phyloP scores from a whole-genome alignment of 140 eudicot species.

The Oenanthe javanica region DNA sequence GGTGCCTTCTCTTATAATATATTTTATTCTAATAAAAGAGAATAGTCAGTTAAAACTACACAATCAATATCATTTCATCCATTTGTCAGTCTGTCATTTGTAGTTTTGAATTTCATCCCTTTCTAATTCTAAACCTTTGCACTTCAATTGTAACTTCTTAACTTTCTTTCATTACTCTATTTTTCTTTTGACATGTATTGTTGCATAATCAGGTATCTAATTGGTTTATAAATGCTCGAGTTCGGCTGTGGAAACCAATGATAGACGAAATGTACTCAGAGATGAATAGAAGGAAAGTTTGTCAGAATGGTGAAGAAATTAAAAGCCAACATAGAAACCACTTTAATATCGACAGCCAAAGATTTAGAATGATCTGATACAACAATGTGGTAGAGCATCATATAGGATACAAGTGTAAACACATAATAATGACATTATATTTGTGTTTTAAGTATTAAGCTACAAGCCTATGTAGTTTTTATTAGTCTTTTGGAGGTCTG shows the following conservation, averaged over 20 bases:
- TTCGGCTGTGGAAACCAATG: conserved; percentile 93
- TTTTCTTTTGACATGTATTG: not conserved
- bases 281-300: conserved; percentile 65
- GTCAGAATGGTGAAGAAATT: conserved; percentile 31
- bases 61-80: no score
- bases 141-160: not conserved
- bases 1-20: no score
- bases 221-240: conserved; percentile 95
- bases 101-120: no score
- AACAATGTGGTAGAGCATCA: not conserved
- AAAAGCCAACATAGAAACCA: conserved; percentile 24
- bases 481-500: not conserved
- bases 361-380: conserved; percentile 27
- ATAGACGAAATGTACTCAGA: conserved; percentile 91
- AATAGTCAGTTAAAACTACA: no score
- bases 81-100: no score
- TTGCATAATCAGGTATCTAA: conserved; percentile 59
- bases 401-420: conserved; percentile 1
- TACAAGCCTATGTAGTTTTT: not conserved
- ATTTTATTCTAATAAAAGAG: no score
- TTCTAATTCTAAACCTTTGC: not conserved
- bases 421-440: not conserved
- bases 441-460: not conserved
- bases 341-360: conserved; percentile 15
- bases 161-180: not conserved